Base-by-base conservation (phyloP, 1,284 basidiomycete genomes). In the Malassezia brasiliensis region DNA sequence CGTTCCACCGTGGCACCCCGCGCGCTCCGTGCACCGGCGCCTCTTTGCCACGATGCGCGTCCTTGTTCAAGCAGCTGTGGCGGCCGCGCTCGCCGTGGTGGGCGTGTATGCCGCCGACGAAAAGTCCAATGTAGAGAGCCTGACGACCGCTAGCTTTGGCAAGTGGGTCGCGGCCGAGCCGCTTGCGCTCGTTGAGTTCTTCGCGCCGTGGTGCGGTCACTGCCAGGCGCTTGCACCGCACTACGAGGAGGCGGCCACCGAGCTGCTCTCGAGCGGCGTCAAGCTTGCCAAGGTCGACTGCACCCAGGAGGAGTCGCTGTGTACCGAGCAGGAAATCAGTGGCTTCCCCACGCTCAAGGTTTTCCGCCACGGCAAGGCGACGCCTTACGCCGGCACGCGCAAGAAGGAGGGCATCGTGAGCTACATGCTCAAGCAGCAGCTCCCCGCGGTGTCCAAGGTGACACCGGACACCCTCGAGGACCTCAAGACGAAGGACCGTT, bases 371-470 rank as follows among this genome's bases (percentile, higher is more conserved):
- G 94, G 93, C 57, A 81, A 40, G 75, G 79, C 20, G 86, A 90
- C 52, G 42, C 67, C 68, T 17, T 98, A 98, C 78, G 77, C 75
- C 60, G 94, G 94, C 46, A 86, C 90, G 41, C 82, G 94, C 56
- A 89, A 96, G 78, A 85, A 90, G 15, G 94, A 98, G 65, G 93
- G 94, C 31, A 98, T 99, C 72, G 80, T 96, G 76, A 85, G 84
- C 75, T 96, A 96, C 81, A 96, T 99, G 94, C 77, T 83, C 80
- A 96, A 98, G 90, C 94, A 96, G 81, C 84, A 88, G 9, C 83
- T 98, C 17, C 94, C 94, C n/a, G 89, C 94, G 38, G 85, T 98
- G 46, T 85, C 88, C 5, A 80, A 83, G 35, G 83, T 99, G 34
- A 87, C 85, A 2, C 77, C 79, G 20, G 81, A 78, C 44, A 87